phyloP scores from a whole-genome alignment of 2,329 filamentous ascomycete genomes.

The Neonectria neomacrospora region DNA sequence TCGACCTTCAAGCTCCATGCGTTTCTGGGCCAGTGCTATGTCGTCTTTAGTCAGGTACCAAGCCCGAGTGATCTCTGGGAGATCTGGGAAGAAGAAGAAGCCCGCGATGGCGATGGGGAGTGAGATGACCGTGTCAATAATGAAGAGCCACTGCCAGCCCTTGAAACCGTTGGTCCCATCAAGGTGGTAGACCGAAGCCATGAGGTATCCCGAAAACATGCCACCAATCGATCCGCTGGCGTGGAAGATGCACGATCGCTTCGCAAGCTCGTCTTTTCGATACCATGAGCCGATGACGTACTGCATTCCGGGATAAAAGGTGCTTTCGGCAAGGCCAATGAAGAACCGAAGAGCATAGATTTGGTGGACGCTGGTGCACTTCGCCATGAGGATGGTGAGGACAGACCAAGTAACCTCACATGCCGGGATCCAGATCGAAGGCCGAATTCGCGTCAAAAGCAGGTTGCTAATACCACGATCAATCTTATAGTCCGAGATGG shows the following conservation, averaged over 20 bases:
- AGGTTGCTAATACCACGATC: conserved; percentile 38
- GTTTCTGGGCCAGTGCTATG: conserved; percentile 42
- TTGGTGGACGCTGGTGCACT: conserved; percentile 51
- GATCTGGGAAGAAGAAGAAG: conserved; percentile 48
- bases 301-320: conserved; percentile 53
- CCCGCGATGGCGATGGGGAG: conserved; percentile 48
- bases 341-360: conserved; percentile 57
- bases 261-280: conserved; percentile 54
- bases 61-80: conserved; percentile 44
- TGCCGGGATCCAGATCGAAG: conserved; percentile 54
- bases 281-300: conserved; percentile 58
- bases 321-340: conserved; percentile 52
- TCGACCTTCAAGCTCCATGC: conserved; percentile 56
- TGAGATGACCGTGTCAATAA: conserved; percentile 51
- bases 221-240: conserved; percentile 43
- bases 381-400: conserved; percentile 51
- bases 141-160: conserved; percentile 57
- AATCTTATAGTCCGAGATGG: not conserved
- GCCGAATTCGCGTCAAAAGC: conserved; percentile 52
- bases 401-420: conserved; percentile 49
- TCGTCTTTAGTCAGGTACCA: conserved; percentile 46
- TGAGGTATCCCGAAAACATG: conserved; percentile 48
- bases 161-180: conserved; percentile 57
- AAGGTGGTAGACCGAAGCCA: conserved; percentile 53
- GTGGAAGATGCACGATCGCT: conserved; percentile 56